Percentiles rank a stretch among this genome's conserved stretches.
Evolutionary conservation across 176 grass and related monocot genomes (phyloP).

Genomic region (Canna indica): DNA sequence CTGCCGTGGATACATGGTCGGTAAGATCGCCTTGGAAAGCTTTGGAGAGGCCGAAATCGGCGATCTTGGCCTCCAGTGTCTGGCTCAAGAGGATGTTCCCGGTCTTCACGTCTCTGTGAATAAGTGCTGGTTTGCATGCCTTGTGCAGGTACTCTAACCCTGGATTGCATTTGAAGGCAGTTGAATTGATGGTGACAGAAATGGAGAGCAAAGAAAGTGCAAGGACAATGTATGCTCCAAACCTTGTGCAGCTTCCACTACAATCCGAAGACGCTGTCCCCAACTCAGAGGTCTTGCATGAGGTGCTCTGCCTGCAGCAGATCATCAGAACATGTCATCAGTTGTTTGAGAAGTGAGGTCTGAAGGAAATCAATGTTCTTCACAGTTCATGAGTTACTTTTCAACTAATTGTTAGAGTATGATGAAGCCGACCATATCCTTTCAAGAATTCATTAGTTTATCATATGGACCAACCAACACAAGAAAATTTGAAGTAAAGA

Average conservation of each 20-base stretch:
- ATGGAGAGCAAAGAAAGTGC: neutral
- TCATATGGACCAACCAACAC: no score
- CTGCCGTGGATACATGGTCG: constrained; percentile 1
- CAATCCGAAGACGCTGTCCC: constrained; percentile 17
- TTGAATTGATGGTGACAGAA: neutral
- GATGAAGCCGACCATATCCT: neutral
- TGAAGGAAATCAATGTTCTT: neutral
- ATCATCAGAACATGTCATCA: neutral
- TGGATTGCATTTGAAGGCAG: neutral
- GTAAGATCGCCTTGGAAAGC: neutral
- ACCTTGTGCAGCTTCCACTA: constrained; percentile 23
- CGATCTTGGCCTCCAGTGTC: constrained; percentile 17
- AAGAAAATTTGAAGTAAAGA: neutral
- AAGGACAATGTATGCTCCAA: neutral
- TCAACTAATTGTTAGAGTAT: neutral
- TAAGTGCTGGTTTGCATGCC: constrained; percentile 5
- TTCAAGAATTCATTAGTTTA: no score
- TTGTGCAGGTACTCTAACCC: constrained; percentile 18
- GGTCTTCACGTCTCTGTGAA: constrained; percentile 24
- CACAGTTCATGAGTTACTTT: neutral
- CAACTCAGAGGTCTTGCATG: constrained; percentile 4
- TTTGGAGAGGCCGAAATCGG: constrained; percentile 22
- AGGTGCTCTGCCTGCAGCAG: neutral
- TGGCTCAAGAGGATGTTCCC: constrained; percentile 15
- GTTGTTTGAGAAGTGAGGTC: neutral